A percentile compares a stretch with the other conserved stretches of the same genome.
phyloP scores from a whole-genome alignment of 1,284 basidiomycete genomes.

The Hymenochaete sp. region DNA sequence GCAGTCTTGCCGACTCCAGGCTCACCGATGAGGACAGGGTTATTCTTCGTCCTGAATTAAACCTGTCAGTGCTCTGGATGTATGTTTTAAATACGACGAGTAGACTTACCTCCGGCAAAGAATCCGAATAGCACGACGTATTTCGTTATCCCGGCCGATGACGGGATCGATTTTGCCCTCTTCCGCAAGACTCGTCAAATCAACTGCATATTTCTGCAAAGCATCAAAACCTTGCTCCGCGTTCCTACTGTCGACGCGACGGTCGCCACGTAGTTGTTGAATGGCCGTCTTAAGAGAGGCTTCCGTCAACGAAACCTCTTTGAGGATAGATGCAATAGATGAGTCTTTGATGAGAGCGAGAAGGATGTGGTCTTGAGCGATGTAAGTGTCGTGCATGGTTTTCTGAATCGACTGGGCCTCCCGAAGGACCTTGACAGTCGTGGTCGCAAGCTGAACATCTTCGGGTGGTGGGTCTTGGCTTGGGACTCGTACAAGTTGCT shows the following conservation, averaged over 20 bases:
- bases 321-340: conserved; percentile 56
- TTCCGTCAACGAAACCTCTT: conserved; percentile 67
- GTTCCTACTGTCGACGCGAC: conserved; percentile 71
- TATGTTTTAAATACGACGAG: neutral
- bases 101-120: conserved; percentile 56
- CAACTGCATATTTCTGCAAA: conserved; percentile 74
- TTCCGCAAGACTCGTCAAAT: conserved; percentile 80
- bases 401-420: conserved; percentile 79
- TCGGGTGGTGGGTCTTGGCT: conserved; percentile 81
- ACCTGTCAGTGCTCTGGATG: conserved; percentile 18
- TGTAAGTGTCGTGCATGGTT: conserved; percentile 87
- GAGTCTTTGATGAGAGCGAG: conserved; percentile 71
- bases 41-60: conserved; percentile 74
- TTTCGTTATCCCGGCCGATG: conserved; percentile 86
- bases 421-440: conserved; percentile 60
- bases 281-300: conserved; percentile 73
- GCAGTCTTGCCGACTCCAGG: conserved; percentile 92
- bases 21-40: conserved; percentile 88
- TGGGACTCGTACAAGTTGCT: conserved; percentile 67
- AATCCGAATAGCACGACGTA: conserved; percentile 71
- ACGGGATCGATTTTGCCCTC: conserved; percentile 92
- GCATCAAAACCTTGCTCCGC: conserved; percentile 88
- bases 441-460: conserved; percentile 58
- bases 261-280: conserved; percentile 72
- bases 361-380: conserved; percentile 79